phyloP scores from a whole-genome alignment of 352 stramenopile genomes.

The Saprolegnia diclina region DNA sequence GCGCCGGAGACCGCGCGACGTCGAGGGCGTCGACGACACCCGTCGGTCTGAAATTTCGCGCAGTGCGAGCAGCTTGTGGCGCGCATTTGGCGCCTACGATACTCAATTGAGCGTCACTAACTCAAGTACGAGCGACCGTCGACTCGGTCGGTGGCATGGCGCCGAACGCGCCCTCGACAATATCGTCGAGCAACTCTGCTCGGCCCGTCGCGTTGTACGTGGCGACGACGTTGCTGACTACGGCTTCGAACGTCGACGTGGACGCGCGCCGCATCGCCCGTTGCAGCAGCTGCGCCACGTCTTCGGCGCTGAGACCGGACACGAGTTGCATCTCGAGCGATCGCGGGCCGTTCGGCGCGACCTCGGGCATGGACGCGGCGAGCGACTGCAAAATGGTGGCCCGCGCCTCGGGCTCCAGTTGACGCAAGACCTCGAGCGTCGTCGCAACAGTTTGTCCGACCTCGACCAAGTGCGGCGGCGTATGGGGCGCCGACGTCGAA shows the following conservation, averaged over 20 bases:
- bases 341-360: not conserved
- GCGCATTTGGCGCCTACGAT: not conserved
- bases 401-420: constrained; percentile 12
- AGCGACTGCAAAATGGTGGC: constrained; percentile 20
- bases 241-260: not conserved
- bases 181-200: not conserved
- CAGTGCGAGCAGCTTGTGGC: not conserved
- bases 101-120: no score
- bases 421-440: constrained; percentile 21
- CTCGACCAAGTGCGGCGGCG: not conserved
- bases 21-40: not conserved
- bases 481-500: not conserved
- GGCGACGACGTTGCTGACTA: constrained; percentile 1
- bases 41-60: not conserved
- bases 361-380: not conserved
- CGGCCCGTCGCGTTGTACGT: constrained; percentile 11
- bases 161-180: not conserved
- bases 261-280: not conserved
- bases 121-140: no score
- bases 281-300: constrained; percentile 4
- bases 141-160: not conserved
- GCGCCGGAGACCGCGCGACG: not conserved
- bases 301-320: constrained; percentile 4
- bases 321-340: constrained; percentile 21
- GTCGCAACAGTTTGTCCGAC: not conserved